A percentile compares a stretch with the other conserved stretches of the same genome.
These are phyloP conservation scores for Picocystis salinarum DNA, from an alignment of 139 green algal genomes.

Conservation along the genomic window DNA sequence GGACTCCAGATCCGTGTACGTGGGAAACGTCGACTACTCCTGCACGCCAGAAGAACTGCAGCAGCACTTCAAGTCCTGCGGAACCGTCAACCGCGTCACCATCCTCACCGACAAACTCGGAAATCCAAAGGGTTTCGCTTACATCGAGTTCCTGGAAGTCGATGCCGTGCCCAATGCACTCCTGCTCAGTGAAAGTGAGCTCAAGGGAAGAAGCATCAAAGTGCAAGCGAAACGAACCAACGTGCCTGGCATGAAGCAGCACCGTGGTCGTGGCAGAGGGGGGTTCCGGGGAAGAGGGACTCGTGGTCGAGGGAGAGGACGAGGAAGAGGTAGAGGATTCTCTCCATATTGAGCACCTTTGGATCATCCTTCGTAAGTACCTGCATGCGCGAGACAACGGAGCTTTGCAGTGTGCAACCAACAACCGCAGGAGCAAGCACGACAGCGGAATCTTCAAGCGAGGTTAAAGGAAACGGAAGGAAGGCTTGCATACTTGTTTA, in stretches of 20 bases:
- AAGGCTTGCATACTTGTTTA: too few species aligned
- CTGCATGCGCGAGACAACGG: too few species aligned
- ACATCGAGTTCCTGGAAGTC: conserved; percentile 91
- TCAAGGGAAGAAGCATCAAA: conserved; percentile 62
- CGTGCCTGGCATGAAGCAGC: conserved; percentile 67
- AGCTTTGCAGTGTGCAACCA: too few species aligned
- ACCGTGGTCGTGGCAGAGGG: conserved; percentile 13
- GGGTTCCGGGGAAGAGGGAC: conserved; percentile 31
- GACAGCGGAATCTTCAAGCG: too few species aligned
- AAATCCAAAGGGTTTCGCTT: conserved; percentile 88
- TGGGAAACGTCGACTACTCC: conserved; percentile 86
- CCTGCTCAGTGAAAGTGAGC: conserved; percentile 56
- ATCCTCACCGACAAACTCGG: conserved; percentile 89
- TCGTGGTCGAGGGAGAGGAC: not conserved
- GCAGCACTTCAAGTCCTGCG: conserved; percentile 69
- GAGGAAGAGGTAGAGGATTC: not conserved
- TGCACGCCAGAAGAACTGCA: conserved; percentile 90
- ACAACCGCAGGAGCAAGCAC: too few species aligned
- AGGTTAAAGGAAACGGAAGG: too few species aligned
- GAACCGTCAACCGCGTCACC: conserved; percentile 94
- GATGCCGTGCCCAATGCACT: conserved; percentile 76
- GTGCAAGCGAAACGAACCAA: conserved; percentile 82
- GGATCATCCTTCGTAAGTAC: too few species aligned
- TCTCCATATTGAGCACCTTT: too few species aligned
- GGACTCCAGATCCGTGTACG: conserved; percentile 71